phyloP scores from a whole-genome alignment of 139 green algal genomes.

The Coelastrella sp. region DNA sequence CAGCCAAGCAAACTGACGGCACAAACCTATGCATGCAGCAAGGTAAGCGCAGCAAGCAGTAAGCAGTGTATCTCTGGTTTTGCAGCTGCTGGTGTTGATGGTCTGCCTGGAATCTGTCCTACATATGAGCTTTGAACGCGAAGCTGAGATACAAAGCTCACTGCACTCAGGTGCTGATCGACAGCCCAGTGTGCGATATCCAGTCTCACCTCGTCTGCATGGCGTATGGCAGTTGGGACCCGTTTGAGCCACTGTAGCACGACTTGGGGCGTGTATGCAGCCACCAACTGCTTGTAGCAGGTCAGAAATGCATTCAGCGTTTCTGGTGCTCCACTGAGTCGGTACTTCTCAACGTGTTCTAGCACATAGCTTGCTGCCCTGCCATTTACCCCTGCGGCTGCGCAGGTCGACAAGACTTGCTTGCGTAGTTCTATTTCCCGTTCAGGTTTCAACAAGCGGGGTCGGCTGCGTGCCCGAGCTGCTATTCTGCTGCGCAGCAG shows the following conservation, averaged over 20 bases:
- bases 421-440: not conserved
- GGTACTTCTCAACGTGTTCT: not conserved
- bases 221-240: not conserved
- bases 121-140: too few species aligned
- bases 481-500: conserved; percentile 5
- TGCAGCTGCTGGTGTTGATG: too few species aligned
- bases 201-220: conserved; percentile 23
- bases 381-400: not conserved
- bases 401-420: not conserved
- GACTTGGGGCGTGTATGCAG: not conserved
- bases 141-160: too few species aligned
- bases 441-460: not conserved
- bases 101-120: too few species aligned
- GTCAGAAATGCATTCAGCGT: not conserved
- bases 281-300: not conserved
- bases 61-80: too few species aligned
- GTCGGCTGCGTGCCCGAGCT: not conserved
- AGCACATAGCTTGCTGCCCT: not conserved
- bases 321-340: not conserved
- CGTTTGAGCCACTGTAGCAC: conserved; percentile 10
- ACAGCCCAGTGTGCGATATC: too few species aligned
- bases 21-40: too few species aligned
- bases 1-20: too few species aligned
- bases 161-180: too few species aligned
- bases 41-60: too few species aligned